Base-by-base conservation (phyloP, 768 basidiomycete genomes). In the Glaciozyma antarctica region DNA sequence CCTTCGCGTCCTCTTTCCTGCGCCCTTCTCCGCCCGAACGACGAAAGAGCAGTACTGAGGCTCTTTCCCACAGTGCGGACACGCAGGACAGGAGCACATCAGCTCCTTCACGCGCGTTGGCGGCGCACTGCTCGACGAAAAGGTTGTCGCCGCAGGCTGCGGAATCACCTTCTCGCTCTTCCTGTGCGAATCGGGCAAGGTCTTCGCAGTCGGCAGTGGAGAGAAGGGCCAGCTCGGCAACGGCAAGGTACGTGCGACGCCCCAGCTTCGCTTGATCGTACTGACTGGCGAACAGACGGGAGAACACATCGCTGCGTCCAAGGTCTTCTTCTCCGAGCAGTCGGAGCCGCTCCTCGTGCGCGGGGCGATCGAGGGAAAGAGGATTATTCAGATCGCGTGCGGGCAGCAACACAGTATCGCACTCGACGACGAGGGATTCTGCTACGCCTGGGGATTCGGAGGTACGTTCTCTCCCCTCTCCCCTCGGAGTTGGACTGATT, bases 191-290 rank as follows among this genome's bases (percentile, higher is more conserved):
- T 81, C 81, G n/a, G 94, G 56, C 41, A 57, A 71, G 88, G 90
- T 94, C 3, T 97, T 87, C 72, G 82, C 90, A 1, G 87, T 91
- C 68, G 94, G 94, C 43, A 92, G 88, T 58, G 89, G 85, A 26
- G 92, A 95, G 77, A 85, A 89, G 64, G 94, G 94, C 1, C 93
- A 95, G 70, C 80, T 97, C 0, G 94, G 91, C 0, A 93, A 90
- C 75, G 94, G 93, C 22, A 84, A 84, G 68, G 93, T 90, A 0
- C 90, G 93, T 22, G 24, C n/a, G 15, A 30, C 24, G 15, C 32
- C 38, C 26, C 51, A 24, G 8, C 15, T 28, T 9, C 12, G 21
- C 19, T 8, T 16, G 22, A 38, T 5, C 17, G 32, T 7, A 21
- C 2, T 32, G 21, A 22, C 55, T 41, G 16, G 8, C 19, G 34